phyloP scores from a whole-genome alignment of 2,329 filamentous ascomycete species.

The Colletotrichum cereale region DNA sequence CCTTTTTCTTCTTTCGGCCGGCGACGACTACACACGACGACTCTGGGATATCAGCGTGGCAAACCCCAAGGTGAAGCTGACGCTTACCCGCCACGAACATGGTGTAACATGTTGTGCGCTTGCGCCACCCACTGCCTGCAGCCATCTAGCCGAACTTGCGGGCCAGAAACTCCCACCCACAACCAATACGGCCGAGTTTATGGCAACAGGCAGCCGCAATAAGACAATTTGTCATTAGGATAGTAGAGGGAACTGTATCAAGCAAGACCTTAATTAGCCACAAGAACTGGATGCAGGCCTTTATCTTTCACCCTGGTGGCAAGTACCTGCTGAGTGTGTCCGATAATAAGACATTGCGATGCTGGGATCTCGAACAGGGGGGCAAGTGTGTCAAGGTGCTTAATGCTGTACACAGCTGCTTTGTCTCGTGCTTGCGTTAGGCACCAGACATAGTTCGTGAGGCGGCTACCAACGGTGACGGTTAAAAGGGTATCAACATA shows the following conservation, averaged over 20 bases:
- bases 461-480: neutral
- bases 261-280: neutral
- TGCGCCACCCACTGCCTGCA: neutral
- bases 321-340: neutral
- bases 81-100: neutral
- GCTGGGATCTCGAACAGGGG: neutral
- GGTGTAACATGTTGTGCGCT: neutral
- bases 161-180: too few species aligned
- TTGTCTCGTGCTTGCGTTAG: neutral
- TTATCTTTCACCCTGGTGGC: neutral
- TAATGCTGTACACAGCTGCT: neutral
- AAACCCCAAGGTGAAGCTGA: neutral
- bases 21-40: slow-evolving; percentile 84
- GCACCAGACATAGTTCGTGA: neutral
- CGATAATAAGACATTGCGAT: neutral
- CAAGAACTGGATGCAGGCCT: neutral
- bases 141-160: neutral
- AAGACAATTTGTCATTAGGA: neutral
- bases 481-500: neutral
- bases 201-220: too few species aligned
- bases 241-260: neutral
- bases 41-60: slow-evolving; percentile 78
- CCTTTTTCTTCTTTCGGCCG: slow-evolving; percentile 83
- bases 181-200: neutral
- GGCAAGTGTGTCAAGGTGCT: neutral